These are phyloP conservation scores for Penicillium simplicissimum DNA, from an alignment of 495 filamentous ascomycete genomes.

Conservation along the genomic window DNA sequence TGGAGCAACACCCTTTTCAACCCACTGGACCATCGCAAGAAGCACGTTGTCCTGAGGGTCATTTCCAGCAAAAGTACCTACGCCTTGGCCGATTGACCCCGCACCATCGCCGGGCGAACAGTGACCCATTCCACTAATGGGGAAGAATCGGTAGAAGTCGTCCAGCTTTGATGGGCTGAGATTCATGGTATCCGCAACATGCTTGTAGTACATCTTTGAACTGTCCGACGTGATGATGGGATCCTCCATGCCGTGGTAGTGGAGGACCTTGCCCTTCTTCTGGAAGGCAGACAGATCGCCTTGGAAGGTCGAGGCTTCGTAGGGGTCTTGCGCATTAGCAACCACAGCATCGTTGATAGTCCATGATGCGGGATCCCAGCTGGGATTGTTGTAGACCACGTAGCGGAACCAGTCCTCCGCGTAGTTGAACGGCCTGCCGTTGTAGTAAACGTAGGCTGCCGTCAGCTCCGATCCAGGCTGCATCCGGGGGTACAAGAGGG, in stretches of 20 bases:
- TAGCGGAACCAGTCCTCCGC: conserved; percentile 4
- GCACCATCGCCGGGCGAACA: neutral
- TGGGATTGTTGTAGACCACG: neutral
- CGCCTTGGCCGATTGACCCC: neutral
- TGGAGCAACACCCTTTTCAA: neutral
- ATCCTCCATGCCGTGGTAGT: conserved; percentile 4
- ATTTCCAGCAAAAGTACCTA: conserved; percentile 1
- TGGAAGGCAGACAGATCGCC: conserved; percentile 1
- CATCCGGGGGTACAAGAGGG: conserved; percentile 1
- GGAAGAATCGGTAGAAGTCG: conserved; percentile 12
- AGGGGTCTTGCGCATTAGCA: neutral
- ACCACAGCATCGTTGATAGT: neutral
- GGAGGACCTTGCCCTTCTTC: conserved; percentile 5
- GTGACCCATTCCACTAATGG: conserved; percentile 6
- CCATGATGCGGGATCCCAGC: conserved; percentile 1
- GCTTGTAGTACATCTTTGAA: conserved; percentile 6
- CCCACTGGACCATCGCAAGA: conserved; percentile 1
- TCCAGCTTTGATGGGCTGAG: neutral
- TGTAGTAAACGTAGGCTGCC: neutral
- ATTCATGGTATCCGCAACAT: conserved; percentile 1
- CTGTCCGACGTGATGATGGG: conserved; percentile 3
- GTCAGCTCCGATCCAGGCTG: conserved; percentile 2
- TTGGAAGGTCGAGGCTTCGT: conserved; percentile 3
- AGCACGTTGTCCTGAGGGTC: conserved; percentile 2
- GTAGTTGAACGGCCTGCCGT: neutral